phyloP scores from a whole-genome alignment of 192 early-diverging fungal genomes.

The Lunasporangiospora selenospora region DNA sequence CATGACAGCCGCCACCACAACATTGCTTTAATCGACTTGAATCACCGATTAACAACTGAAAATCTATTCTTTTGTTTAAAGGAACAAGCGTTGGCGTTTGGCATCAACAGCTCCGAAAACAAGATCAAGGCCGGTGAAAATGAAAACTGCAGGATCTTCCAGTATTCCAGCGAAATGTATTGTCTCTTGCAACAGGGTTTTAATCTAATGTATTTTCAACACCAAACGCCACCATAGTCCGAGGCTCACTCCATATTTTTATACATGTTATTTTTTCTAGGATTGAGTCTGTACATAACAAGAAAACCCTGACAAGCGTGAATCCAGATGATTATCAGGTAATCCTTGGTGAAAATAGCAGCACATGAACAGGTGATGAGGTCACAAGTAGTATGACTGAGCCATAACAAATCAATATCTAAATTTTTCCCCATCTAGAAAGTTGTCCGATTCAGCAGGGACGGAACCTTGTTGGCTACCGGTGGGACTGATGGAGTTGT shows the following conservation, averaged over 20 bases:
- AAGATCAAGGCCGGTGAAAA: constrained; percentile 75
- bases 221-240: too few species aligned
- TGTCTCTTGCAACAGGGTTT: too few species aligned
- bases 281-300: constrained; percentile 40
- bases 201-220: too few species aligned
- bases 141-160: constrained; percentile 81
- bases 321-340: constrained; percentile 65
- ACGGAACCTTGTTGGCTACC: constrained; percentile 69
- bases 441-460: constrained; percentile 68
- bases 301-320: constrained; percentile 58
- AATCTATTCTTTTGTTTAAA: constrained; percentile 16
- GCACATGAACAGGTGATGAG: too few species aligned
- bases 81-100: constrained; percentile 67
- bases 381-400: too few species aligned
- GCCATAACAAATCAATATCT: too few species aligned
- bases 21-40: not conserved
- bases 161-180: constrained; percentile 58
- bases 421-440: constrained; percentile 40
- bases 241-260: not conserved
- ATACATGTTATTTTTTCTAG: constrained; percentile 10
- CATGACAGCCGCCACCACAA: not conserved
- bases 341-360: too few species aligned
- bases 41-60: not conserved
- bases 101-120: constrained; percentile 72
- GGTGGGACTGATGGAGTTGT: constrained; percentile 78